These are phyloP conservation scores for Solanum appendiculatum DNA, from an alignment of 257 asterid genomes.

Conservation along the genomic window DNA sequence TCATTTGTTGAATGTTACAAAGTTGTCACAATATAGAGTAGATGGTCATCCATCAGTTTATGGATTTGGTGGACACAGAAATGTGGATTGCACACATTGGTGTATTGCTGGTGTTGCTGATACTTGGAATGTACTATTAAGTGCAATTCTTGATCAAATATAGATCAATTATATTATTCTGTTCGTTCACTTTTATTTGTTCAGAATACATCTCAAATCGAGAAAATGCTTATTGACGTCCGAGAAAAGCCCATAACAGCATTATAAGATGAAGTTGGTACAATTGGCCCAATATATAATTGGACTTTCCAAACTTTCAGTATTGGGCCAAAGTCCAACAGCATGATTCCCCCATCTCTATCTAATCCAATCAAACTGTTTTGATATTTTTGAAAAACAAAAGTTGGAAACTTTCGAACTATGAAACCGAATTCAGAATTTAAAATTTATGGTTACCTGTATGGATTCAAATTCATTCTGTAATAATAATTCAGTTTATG, in stretches of 20 bases:
- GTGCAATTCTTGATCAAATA: conserved; percentile 1
- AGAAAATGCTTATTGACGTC: background rate
- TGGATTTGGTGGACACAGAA: conserved; percentile 13
- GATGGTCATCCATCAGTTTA: conserved; percentile 44
- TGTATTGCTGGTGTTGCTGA: conserved; percentile 47
- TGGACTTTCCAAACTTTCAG: background rate
- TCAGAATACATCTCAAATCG: background rate
- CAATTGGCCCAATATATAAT: background rate
- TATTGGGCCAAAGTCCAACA: background rate
- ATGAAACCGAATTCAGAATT: background rate
- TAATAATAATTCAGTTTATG: background rate
- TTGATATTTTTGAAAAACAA: background rate
- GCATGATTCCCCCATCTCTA: background rate
- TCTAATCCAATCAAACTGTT: background rate
- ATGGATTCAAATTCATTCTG: background rate
- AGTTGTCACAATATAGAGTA: conserved; percentile 22
- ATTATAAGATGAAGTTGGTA: background rate
- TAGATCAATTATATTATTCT: background rate
- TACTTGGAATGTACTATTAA: conserved; percentile 32
- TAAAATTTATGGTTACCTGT: background rate
- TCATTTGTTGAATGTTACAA: conserved; percentile 20
- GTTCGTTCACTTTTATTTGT: background rate
- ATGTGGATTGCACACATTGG: conserved; percentile 38
- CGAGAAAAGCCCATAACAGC: background rate
- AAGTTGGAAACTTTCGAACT: background rate